A percentile compares a stretch with the other conserved stretches of the same genome.
These are phyloP conservation scores for Collybia sp. DNA, from an alignment of 768 basidiomycete species.

Conservation along the genomic window DNA sequence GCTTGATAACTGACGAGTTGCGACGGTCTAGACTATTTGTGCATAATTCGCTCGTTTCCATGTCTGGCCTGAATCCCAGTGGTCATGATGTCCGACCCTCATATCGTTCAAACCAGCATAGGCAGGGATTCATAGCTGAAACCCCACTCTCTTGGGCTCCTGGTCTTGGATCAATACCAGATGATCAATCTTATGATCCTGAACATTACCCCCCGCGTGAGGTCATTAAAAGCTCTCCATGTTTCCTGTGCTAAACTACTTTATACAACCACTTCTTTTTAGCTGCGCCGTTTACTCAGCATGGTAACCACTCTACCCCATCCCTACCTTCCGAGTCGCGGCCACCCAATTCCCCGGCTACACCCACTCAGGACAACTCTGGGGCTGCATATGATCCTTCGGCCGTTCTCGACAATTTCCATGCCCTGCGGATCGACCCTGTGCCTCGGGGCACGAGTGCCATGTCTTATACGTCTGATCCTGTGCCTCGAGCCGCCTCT, in stretches of 20 bases:
- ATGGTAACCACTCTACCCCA: slow-evolving; percentile 44
- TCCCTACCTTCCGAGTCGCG: slow-evolving; percentile 32
- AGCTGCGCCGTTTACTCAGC: slow-evolving; percentile 31
- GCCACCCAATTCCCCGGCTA: slow-evolving; percentile 25
- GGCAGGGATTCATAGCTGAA: slow-evolving; percentile 9
- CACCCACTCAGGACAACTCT: slow-evolving; percentile 7
- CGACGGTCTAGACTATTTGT: neutral
- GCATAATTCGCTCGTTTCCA: slow-evolving; percentile 8
- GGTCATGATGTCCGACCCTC: slow-evolving; percentile 20
- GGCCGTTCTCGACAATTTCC: slow-evolving; percentile 45
- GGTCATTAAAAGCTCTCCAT: neutral
- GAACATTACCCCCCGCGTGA: slow-evolving; percentile 8
- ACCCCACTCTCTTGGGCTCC: slow-evolving; percentile 10
- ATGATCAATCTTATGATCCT: slow-evolving; percentile 14
- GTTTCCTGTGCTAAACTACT: neutral
- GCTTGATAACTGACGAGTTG: too few relatives aligned
- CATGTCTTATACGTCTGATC: slow-evolving; percentile 29
- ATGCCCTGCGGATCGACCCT: slow-evolving; percentile 48
- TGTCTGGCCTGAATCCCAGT: slow-evolving; percentile 25
- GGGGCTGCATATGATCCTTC: slow-evolving; percentile 38
- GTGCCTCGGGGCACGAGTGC: slow-evolving; percentile 20
- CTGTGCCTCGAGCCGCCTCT: slow-evolving; percentile 50
- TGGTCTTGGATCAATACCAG: slow-evolving; percentile 9
- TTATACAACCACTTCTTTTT: neutral
- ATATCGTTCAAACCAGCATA: slow-evolving; percentile 8